Evolutionary conservation across 2,329 filamentous ascomycete genomes (phyloP).

Genomic region (Coniella lustricola): DNA sequence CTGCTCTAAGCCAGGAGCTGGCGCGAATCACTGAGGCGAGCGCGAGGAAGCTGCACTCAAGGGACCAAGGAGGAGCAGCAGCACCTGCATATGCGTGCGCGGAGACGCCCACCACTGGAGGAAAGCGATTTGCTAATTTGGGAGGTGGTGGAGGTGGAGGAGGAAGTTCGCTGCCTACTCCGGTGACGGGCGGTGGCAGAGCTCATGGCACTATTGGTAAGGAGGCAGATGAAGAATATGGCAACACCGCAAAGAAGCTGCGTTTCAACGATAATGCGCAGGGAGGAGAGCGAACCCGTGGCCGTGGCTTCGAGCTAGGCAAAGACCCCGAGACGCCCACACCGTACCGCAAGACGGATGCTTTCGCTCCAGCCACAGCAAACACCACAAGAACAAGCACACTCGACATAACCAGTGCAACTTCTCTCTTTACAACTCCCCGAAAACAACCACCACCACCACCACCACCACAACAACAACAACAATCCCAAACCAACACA

Average conservation of each 20-base stretch:
- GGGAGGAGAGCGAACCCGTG: neutral
- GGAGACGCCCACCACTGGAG: constrained; percentile 21
- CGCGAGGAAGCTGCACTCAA: constrained; percentile 10
- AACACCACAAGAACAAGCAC: neutral
- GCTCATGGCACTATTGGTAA: constrained; percentile 4
- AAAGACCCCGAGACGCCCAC: constrained; percentile 9
- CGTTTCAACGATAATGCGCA: neutral
- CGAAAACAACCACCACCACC: too few species aligned
- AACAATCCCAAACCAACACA: too few species aligned
- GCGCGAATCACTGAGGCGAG: constrained; percentile 29
- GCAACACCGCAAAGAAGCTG: constrained; percentile 9
- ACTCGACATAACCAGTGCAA: neutral
- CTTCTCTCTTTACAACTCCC: neutral
- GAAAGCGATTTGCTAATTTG: constrained; percentile 18
- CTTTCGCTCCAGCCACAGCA: neutral
- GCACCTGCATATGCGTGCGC: constrained; percentile 10
- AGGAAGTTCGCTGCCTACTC: constrained; percentile 23
- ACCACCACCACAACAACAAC: too few species aligned
- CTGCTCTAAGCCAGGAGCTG: constrained; percentile 34
- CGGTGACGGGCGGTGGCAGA: constrained; percentile 18
- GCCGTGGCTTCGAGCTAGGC: neutral
- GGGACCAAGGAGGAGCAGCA: constrained; percentile 17
- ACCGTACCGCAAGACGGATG: constrained; percentile 12
- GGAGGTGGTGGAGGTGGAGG: constrained; percentile 11
- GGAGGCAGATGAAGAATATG: constrained; percentile 7